Evolutionary conservation across 225 moss, liverwort and hornwort species (phyloP).

Genomic region (Marchantia paleacea): DNA sequence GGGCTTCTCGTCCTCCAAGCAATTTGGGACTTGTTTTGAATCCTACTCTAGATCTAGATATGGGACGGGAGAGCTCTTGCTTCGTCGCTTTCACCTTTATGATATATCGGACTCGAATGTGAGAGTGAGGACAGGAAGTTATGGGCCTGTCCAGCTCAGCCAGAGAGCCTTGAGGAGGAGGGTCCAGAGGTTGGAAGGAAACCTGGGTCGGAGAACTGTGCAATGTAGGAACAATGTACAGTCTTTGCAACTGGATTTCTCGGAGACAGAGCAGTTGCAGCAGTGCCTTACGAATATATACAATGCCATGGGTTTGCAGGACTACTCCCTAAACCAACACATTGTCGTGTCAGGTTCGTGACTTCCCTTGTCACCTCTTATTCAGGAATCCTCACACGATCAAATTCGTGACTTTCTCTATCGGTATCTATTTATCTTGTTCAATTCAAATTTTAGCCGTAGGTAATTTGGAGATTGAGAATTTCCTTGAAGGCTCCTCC

Average conservation of each 20-base stretch:
- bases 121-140: neutral
- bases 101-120: neutral
- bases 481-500: no score
- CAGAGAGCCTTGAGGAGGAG: neutral
- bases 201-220: constrained; percentile 1
- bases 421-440: no score
- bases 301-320: constrained; percentile 41
- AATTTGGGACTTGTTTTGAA: neutral
- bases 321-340: constrained; percentile 28
- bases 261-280: constrained; percentile 32
- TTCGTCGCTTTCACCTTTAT: neutral
- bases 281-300: constrained; percentile 34
- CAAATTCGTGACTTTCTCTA: no score
- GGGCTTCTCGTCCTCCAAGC: neutral
- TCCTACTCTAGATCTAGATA: neutral
- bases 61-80: neutral
- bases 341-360: constrained; percentile 35
- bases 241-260: constrained; percentile 30
- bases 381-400: no score
- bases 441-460: no score
- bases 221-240: constrained; percentile 26
- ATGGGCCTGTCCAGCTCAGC: neutral
- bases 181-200: neutral
- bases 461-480: no score
- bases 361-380: neutral